phyloP scores from a whole-genome alignment of 495 filamentous ascomycete genomes.

The Aspergillus avenaceus region DNA sequence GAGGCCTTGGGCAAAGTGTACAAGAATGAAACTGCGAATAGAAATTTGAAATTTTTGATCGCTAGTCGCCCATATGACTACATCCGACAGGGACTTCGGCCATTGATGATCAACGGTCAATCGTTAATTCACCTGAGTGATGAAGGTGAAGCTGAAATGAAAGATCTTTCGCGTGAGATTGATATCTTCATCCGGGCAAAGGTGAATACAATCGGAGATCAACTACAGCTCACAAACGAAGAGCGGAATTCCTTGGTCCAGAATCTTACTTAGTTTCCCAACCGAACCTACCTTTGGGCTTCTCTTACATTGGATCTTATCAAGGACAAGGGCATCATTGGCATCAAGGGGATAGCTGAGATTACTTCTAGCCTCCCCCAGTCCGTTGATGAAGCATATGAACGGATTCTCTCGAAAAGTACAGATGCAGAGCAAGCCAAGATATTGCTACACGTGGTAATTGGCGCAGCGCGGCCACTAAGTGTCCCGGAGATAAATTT shows the following conservation, averaged over 20 bases:
- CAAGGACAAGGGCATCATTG: conserved; percentile 13
- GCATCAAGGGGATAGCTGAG: conserved; percentile 13
- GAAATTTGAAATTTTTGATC: conserved; percentile 41
- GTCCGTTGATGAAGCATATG: conserved; percentile 37
- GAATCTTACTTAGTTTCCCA: conserved; percentile 19
- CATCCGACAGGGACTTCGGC: conserved; percentile 31
- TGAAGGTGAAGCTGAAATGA: conserved; percentile 29
- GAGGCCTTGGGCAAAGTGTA: conserved; percentile 11
- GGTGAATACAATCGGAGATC: conserved; percentile 20
- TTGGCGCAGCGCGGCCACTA: conserved; percentile 36
- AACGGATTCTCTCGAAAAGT: conserved; percentile 31
- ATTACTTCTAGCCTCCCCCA: conserved; percentile 23
- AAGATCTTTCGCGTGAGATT: conserved; percentile 41
- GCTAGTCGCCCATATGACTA: conserved; percentile 45
- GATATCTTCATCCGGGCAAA: conserved; percentile 31
- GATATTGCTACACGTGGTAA: conserved; percentile 33
- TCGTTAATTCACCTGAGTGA: conserved; percentile 36
- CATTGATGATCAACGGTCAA: conserved; percentile 7
- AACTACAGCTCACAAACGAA: conserved; percentile 15
- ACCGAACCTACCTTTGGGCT: conserved; percentile 50
- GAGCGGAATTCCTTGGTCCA: conserved; percentile 16
- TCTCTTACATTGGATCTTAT: conserved; percentile 32
- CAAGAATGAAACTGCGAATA: background rate
- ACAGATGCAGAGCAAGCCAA: conserved; percentile 19
- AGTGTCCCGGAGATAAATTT: conserved; percentile 35